phyloP scores from a whole-genome alignment of 139 green algal species.

The Tetradesmus lagerheimii region DNA sequence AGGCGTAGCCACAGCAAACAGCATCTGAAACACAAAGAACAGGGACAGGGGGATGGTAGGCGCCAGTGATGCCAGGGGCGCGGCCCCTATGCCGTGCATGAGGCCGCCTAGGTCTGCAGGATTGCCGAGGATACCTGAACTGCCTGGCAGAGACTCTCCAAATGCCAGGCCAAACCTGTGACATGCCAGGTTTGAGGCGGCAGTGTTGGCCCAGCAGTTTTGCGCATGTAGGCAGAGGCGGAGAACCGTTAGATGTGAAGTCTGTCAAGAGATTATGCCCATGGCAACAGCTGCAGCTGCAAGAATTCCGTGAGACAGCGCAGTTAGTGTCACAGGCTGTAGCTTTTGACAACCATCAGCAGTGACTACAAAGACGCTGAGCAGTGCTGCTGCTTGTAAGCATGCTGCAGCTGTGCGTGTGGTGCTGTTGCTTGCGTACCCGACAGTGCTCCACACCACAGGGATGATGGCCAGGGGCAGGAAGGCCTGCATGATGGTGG shows the following conservation, averaged over 20 bases:
- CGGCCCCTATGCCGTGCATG: slow-evolving; percentile 37
- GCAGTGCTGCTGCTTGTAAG: no score
- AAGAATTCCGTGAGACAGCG: no score
- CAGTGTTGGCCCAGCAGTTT: no score
- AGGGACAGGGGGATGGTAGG: slow-evolving; percentile 46
- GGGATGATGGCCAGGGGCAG: slow-evolving; percentile 44
- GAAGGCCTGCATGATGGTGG: slow-evolving; percentile 43
- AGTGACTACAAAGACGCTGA: no score
- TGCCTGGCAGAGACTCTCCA: background rate
- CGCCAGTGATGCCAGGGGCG: background rate
- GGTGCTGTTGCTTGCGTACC: background rate
- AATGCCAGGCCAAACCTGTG: slow-evolving; percentile 33
- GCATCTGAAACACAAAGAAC: slow-evolving; percentile 56
- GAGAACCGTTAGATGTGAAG: no score
- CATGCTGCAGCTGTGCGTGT: background rate
- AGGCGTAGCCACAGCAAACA: slow-evolving; percentile 49
- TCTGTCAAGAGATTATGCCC: no score
- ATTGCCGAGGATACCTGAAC: slow-evolving; percentile 36
- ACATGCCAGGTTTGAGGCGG: background rate
- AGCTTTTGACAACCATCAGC: no score
- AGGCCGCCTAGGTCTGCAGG: background rate
- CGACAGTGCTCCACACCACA: slow-evolving; percentile 32
- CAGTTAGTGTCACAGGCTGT: no score
- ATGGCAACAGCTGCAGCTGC: no score
- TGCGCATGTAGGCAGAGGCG: no score